phyloP scores from a whole-genome alignment of 176 grass and related monocot genomes.

The Eremochloa ophiuroides region DNA sequence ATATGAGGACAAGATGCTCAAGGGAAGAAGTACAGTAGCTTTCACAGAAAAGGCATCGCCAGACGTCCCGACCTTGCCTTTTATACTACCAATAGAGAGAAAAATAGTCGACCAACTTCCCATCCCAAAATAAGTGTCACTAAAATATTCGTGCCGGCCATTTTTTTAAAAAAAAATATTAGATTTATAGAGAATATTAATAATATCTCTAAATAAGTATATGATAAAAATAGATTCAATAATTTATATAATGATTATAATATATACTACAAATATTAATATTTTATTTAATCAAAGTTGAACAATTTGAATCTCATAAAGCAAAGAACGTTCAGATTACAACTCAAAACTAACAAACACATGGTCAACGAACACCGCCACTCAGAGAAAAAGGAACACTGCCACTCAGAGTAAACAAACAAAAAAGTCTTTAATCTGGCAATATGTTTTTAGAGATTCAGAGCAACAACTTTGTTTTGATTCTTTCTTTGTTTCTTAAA shows the following conservation, averaged over 20 bases:
- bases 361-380: neutral
- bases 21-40: neutral
- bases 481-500: neutral
- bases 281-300: too few species aligned
- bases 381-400: neutral
- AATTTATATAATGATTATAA: too few species aligned
- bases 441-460: neutral
- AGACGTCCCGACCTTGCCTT: neutral
- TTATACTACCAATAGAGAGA: neutral
- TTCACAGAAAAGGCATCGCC: neutral
- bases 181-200: too few species aligned
- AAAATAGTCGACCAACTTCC: neutral
- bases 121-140: too few species aligned
- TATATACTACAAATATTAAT: too few species aligned
- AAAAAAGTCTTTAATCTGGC: neutral
- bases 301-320: too few species aligned
- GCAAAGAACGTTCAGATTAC: too few species aligned
- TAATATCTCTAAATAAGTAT: too few species aligned
- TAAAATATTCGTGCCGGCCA: too few species aligned
- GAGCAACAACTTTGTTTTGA: neutral
- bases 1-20: neutral
- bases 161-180: too few species aligned
- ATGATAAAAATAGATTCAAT: too few species aligned
- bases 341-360: neutral
- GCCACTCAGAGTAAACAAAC: neutral